Conservation (phyloP, 2,329 filamentous ascomycete genomes). For the Botryotinia globosa region DNA sequence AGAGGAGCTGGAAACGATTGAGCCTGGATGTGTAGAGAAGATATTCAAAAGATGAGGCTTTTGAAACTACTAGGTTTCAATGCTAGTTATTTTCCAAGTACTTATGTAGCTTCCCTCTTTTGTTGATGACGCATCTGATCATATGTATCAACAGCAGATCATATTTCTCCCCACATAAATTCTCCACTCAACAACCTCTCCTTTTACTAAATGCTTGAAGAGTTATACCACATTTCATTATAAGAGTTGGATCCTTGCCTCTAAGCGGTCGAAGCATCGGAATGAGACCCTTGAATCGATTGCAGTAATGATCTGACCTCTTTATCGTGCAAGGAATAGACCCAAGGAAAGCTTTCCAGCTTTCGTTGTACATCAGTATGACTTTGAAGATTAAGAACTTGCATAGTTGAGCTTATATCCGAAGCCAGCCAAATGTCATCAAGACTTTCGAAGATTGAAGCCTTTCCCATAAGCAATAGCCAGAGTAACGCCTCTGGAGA, state of each 20-base stretch:
- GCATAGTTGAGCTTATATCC: slow-evolving; percentile 18
- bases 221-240: not conserved
- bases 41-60: slow-evolving; percentile 14
- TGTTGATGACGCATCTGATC: no score
- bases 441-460: slow-evolving; percentile 17
- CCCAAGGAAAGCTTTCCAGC: slow-evolving; percentile 33
- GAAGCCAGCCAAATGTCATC: slow-evolving; percentile 22
- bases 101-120: not conserved
- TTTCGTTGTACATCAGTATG: slow-evolving; percentile 23
- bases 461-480: slow-evolving; percentile 27
- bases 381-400: slow-evolving; percentile 21
- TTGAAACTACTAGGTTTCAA: not conserved
- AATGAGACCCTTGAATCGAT: not conserved
- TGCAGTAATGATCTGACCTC: not conserved
- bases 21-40: slow-evolving; percentile 35
- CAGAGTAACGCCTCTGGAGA: slow-evolving; percentile 30
- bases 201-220: not conserved
- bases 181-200: not conserved
- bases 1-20: slow-evolving; percentile 34
- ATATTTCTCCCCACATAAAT: not conserved
- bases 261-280: not conserved
- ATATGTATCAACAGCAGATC: not conserved
- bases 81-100: not conserved
- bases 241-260: not conserved
- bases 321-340: slow-evolving; percentile 29